Base-by-base conservation (phyloP, 192 early-diverging fungal species). In the Lobulomyces angularis region DNA sequence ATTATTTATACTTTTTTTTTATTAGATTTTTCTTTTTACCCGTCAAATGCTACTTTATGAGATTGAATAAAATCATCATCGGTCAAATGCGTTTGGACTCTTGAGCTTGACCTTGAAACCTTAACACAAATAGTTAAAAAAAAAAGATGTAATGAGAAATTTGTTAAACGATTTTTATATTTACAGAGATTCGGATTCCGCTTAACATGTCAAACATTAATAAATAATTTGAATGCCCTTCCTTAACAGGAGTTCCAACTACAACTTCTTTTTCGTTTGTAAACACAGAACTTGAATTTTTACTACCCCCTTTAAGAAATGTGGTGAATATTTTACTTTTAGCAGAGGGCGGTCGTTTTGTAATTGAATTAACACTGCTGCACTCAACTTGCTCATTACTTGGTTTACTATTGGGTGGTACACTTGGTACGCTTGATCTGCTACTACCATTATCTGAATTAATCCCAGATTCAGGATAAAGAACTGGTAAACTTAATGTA, bases 121-220 rank as follows among this genome's bases (percentile, higher is more conserved):
- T 72, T 23, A 19, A 35, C 16, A 38, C 42, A 41, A 18, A 28
- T 9, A 39, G 27, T 23, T 27, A 20, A 16, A 1, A 32, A 20
- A 23, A 11, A 33, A 59, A 22, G 26, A 43, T 17, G 1, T 35
- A 24, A 1, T 39, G 27, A 35, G 11, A 22, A n/a, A 18, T 33
- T 26, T n/a, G n/a, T 24, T 23, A 17, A 20, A 20, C 6, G 14
- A 41, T 19, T 17, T 30, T 32, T 18, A 27, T 23, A 71, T 65
- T 55, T 56, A 88, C 84, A 11, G 83, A 80, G 14, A 93, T 80
- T 14, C 93, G 74, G 51, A 97, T 92, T 8, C 93, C 90, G 0
- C 88, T 97, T 21, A 97, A 67, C 93, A 97, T 97, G 46, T 95
- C 89, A 67, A 90, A 95, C 91, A 97, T 97, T 9, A 95, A 68